Percentiles rank a stretch among this genome's conserved stretches.
Conservation (phyloP, 768 basidiomycete genomes). For the Kwoniella dendrophila region DNA sequence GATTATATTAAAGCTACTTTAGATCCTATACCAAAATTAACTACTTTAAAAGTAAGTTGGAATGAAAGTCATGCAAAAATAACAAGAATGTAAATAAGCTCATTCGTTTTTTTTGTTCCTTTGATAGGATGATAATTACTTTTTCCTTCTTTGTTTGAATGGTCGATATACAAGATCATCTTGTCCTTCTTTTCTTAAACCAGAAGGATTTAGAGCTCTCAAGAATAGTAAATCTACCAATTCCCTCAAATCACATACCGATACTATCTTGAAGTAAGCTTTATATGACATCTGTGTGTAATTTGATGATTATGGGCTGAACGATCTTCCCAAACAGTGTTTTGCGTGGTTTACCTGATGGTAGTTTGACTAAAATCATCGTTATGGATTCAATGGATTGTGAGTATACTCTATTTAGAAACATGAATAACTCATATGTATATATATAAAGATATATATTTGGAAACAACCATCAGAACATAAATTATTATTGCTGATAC, state of each 20-base stretch:
- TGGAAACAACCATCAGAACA: too few species aligned
- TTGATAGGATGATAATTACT: constrained; percentile 63
- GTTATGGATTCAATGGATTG: constrained; percentile 70
- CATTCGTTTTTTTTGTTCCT: background rate
- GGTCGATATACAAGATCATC: constrained; percentile 66
- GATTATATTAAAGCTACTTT: constrained; percentile 58
- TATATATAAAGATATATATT: too few species aligned
- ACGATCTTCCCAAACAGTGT: constrained; percentile 55
- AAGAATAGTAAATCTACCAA: constrained; percentile 58
- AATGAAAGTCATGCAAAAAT: background rate
- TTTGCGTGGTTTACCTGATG: constrained; percentile 58
- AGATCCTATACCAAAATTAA: constrained; percentile 56
- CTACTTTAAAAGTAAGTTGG: constrained; percentile 36
- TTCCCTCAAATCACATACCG: constrained; percentile 71
- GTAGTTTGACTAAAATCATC: constrained; percentile 66
- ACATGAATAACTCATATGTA: background rate
- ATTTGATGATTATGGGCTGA: background rate
- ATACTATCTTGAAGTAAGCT: constrained; percentile 68
- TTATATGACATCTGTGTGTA: background rate
- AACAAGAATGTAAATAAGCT: too few species aligned
- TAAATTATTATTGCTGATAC: too few species aligned
- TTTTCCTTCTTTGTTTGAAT: constrained; percentile 63
- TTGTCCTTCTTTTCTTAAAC: constrained; percentile 67
- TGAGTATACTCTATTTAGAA: constrained; percentile 20
- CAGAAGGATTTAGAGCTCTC: constrained; percentile 64